phyloP scores from a whole-genome alignment of 1,284 basidiomycete genomes.

The Pascua sp. region DNA sequence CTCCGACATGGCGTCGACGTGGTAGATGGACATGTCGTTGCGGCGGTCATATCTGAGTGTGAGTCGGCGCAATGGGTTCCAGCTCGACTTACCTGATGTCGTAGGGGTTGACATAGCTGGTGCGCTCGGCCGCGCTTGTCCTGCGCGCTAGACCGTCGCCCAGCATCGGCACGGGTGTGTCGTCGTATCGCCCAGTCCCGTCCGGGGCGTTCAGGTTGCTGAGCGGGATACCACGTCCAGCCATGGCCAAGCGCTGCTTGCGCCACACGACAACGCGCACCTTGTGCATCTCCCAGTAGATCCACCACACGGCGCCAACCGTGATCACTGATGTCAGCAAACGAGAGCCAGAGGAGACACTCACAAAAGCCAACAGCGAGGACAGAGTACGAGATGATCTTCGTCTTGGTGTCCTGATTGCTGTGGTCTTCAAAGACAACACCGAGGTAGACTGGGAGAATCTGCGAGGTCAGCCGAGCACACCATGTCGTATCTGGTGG shows the following conservation, averaged over 20 bases:
- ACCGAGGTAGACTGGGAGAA: conserved; percentile 70
- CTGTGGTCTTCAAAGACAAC: conserved; percentile 59
- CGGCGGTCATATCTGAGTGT: conserved; percentile 22
- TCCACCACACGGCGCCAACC: conserved; percentile 74
- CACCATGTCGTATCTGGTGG: too few species aligned
- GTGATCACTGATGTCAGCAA: conserved; percentile 58
- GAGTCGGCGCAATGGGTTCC: too few species aligned
- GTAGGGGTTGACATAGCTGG: conserved; percentile 31
- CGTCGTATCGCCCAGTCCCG: conserved; percentile 1
- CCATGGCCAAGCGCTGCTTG: conserved; percentile 53
- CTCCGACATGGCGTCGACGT: conserved; percentile 20
- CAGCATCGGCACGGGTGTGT: neutral
- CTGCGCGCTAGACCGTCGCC: neutral
- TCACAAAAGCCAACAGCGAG: conserved; percentile 57
- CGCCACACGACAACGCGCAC: conserved; percentile 72
- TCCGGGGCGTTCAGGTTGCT: neutral
- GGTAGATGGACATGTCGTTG: conserved; percentile 32
- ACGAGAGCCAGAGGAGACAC: conserved; percentile 2
- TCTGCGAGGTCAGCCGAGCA: too few species aligned
- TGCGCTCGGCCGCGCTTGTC: conserved; percentile 2
- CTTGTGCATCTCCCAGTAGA: conserved; percentile 68
- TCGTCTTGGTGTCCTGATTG: conserved; percentile 23
- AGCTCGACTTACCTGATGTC: too few species aligned
- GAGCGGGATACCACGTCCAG: conserved; percentile 10
- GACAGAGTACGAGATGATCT: conserved; percentile 60